A percentile compares a stretch with the other conserved stretches of the same genome.
Evolutionary conservation across 176 grass and related monocot genomes (phyloP).

Genomic region (Zea luxurians): DNA sequence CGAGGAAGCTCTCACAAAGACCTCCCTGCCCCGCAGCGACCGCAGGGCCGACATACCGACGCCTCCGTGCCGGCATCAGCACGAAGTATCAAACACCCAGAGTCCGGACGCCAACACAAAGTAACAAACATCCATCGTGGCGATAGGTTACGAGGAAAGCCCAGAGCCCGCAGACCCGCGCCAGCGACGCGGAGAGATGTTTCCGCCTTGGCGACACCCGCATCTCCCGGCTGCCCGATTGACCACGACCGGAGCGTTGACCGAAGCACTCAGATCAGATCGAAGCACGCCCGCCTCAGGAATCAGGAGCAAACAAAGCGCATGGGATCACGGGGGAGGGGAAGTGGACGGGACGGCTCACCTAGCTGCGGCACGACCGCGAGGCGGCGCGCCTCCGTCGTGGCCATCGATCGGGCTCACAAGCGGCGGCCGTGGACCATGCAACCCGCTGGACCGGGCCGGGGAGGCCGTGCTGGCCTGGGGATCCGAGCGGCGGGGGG

Average conservation of each 20-base stretch:
- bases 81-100: background rate
- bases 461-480: background rate
- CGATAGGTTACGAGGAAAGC: background rate
- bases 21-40: background rate
- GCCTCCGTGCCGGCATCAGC: background rate
- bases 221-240: background rate
- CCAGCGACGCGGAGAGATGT: background rate
- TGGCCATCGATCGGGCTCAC: conserved; percentile 12
- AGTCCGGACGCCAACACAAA: background rate
- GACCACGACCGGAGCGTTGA: conserved; percentile 34
- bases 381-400: conserved; percentile 39
- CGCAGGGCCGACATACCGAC: background rate
- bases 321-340: background rate
- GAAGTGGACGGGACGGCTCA: conserved; percentile 1
- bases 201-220: background rate
- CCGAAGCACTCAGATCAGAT: conserved; percentile 39
- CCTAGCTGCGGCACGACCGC: conserved; percentile 46
- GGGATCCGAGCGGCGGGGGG: conserved; percentile 9
- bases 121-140: background rate
- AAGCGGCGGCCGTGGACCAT: conserved; percentile 17
- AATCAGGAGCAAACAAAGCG: background rate
- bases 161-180: background rate
- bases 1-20: background rate
- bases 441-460: background rate
- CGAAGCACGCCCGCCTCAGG: background rate